Evolutionary conservation across 495 filamentous ascomycete genomes (phyloP).

Genomic region (Umbilicaria muhlenbergii): DNA sequence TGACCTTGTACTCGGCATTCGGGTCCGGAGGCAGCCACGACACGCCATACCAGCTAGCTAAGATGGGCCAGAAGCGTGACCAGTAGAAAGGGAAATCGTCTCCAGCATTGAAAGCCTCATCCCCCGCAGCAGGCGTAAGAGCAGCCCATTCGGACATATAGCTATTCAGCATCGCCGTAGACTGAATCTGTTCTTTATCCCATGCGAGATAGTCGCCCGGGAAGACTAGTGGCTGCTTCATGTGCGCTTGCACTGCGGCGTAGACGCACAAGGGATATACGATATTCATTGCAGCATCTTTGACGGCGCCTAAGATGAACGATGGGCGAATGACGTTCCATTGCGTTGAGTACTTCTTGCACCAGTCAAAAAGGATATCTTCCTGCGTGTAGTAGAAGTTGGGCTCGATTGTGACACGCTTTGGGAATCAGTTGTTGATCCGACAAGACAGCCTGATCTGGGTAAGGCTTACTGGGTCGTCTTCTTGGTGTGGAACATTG

Average conservation of each 20-base stretch:
- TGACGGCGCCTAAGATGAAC: slow-evolving; percentile 33
- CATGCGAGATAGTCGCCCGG: slow-evolving; percentile 25
- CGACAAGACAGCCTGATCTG: too few species aligned
- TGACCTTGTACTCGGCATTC: too few species aligned
- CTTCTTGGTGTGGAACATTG: slow-evolving; percentile 27
- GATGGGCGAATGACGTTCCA: slow-evolving; percentile 29
- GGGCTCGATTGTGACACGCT: slow-evolving; percentile 20
- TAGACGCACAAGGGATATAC: slow-evolving; percentile 32
- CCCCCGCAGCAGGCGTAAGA: slow-evolving; percentile 18
- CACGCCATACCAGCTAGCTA: slow-evolving; percentile 28
- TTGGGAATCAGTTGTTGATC: too few species aligned
- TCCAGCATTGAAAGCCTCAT: slow-evolving; percentile 30
- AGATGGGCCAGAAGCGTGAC: slow-evolving; percentile 27
- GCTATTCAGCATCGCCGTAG: slow-evolving; percentile 25
- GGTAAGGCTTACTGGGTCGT: slow-evolving; percentile 14
- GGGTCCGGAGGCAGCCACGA: too few species aligned
- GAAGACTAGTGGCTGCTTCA: slow-evolving; percentile 23
- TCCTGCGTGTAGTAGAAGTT: slow-evolving; percentile 43
- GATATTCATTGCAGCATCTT: slow-evolving; percentile 33
- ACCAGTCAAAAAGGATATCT: slow-evolving; percentile 25
- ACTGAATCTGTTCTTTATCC: slow-evolving; percentile 24
- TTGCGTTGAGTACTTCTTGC: slow-evolving; percentile 11
- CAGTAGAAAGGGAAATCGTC: slow-evolving; percentile 28
- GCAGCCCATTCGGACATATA: slow-evolving; percentile 37
- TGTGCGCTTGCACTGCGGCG: slow-evolving; percentile 24